These are phyloP conservation scores for Populus ilicifolia DNA, from an alignment of 345 rosid genomes.

Conservation along the genomic window DNA sequence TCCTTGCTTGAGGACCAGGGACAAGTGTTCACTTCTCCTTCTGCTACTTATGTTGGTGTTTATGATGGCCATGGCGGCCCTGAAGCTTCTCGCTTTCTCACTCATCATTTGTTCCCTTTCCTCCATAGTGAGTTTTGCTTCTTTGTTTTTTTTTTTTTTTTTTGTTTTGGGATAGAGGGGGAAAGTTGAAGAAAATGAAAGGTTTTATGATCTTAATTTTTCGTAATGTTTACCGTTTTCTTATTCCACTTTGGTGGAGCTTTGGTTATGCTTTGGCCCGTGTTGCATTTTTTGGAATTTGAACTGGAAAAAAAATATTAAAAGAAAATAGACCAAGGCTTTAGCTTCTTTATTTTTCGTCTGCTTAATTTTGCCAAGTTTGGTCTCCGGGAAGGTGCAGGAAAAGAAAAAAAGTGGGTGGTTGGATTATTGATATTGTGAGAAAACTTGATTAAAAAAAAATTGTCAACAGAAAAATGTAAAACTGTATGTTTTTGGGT, in stretches of 20 bases:
- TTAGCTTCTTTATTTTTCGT: not conserved
- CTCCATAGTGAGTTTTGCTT: conserved; percentile 34
- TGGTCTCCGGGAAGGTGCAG: not conserved
- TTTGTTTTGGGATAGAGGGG: not conserved
- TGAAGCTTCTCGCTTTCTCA: conserved; percentile 57
- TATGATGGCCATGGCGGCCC: conserved; percentile 79
- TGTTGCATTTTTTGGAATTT: not conserved
- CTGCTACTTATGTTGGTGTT: conserved; percentile 59
- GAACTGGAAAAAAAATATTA: not conserved
- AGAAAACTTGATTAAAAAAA: too few species aligned
- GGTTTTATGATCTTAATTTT: not conserved
- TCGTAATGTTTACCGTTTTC: not conserved
- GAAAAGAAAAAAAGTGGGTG: not conserved
- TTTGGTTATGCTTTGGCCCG: not conserved
- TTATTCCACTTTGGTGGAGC: not conserved
- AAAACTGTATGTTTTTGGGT: not conserved
- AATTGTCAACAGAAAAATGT: not conserved
- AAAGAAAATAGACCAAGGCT: not conserved
- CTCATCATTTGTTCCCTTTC: conserved; percentile 41
- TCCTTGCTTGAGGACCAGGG: conserved; percentile 60
- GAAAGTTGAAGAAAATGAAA: too few species aligned
- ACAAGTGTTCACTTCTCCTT: conserved; percentile 58
- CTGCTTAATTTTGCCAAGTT: not conserved
- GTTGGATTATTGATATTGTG: too few species aligned
- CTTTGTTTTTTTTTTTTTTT: not conserved